Percentiles rank a stretch among this genome's conserved stretches.
phyloP scores from a whole-genome alignment of 1,284 basidiomycete genomes.

The Leccinum subrobustum region DNA sequence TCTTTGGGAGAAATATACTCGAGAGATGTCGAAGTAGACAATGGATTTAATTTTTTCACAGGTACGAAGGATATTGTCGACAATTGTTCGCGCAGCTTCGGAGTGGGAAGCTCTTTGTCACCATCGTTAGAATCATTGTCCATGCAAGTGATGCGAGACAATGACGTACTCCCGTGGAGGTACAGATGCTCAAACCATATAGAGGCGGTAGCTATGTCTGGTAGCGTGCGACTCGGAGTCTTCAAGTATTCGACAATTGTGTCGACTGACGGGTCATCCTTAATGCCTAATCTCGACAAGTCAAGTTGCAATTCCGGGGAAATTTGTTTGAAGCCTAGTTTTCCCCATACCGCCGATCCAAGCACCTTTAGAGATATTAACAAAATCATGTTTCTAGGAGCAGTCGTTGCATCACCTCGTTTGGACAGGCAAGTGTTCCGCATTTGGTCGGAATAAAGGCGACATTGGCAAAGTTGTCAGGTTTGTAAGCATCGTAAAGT shows the following conservation, averaged over 20 bases:
- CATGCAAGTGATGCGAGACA: background rate
- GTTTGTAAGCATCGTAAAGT: conserved; percentile 18
- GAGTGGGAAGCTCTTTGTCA: conserved; percentile 7
- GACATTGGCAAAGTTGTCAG: conserved; percentile 10
- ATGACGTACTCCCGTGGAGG: conserved; percentile 19
- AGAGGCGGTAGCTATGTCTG: conserved; percentile 1
- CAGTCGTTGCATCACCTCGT: conserved; percentile 10
- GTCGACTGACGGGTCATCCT: conserved; percentile 16
- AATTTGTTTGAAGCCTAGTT: conserved; percentile 24
- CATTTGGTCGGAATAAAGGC: conserved; percentile 24
- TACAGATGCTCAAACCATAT: conserved; percentile 23
- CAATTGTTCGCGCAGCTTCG: conserved; percentile 6
- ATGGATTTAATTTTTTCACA: background rate
- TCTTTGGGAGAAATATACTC: conserved; percentile 18
- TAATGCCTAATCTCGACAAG: conserved; percentile 17
- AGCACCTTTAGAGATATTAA: conserved; percentile 21
- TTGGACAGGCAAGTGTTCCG: conserved; percentile 3
- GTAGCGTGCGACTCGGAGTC: conserved; percentile 1
- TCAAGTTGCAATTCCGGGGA: background rate
- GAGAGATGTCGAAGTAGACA: background rate
- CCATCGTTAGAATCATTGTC: conserved; percentile 3
- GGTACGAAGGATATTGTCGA: conserved; percentile 17
- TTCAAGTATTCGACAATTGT: conserved; percentile 16
- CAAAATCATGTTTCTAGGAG: background rate
- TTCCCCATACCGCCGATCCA: conserved; percentile 17